Conservation (phyloP, 345 rosid genomes). For the Draba incana region DNA sequence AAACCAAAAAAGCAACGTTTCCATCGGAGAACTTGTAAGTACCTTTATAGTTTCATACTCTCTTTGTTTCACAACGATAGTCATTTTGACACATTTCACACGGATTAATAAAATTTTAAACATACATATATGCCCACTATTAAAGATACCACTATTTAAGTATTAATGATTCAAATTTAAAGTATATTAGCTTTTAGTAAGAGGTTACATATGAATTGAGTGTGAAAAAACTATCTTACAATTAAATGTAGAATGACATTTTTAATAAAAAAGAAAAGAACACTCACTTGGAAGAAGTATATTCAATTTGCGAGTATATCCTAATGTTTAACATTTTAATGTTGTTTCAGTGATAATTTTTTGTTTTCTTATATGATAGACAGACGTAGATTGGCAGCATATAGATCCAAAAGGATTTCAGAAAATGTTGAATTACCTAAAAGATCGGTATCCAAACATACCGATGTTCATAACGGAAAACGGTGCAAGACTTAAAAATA, state of each 20-base stretch:
- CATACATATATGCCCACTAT: too few species aligned
- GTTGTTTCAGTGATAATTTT: background rate
- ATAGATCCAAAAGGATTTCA: slow-evolving; percentile 54
- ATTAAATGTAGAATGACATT: too few species aligned
- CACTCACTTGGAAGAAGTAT: too few species aligned
- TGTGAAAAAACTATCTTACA: too few species aligned
- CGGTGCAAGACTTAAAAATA: slow-evolving; percentile 37
- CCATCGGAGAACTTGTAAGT: slow-evolving; percentile 62
- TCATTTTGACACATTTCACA: too few species aligned
- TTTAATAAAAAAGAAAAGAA: too few species aligned
- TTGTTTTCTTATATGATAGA: slow-evolving; percentile 44
- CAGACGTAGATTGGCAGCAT: slow-evolving; percentile 54
- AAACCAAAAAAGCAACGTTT: slow-evolving; percentile 47
- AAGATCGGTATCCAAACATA: slow-evolving; percentile 53
- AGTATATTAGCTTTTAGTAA: too few species aligned
- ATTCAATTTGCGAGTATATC: background rate
- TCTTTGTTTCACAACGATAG: too few species aligned
- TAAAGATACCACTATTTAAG: too few species aligned
- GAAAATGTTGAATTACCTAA: slow-evolving; percentile 50
- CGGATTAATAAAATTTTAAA: too few species aligned
- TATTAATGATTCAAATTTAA: too few species aligned
- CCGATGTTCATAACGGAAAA: slow-evolving; percentile 73
- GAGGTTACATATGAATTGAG: too few species aligned
- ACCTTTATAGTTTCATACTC: background rate
- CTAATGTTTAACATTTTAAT: background rate